A percentile compares a stretch with the other conserved stretches of the same genome.
phyloP scores from a whole-genome alignment of 2,329 filamentous ascomycete genomes.

The Ophiocordyceps camponoti-saundersi region DNA sequence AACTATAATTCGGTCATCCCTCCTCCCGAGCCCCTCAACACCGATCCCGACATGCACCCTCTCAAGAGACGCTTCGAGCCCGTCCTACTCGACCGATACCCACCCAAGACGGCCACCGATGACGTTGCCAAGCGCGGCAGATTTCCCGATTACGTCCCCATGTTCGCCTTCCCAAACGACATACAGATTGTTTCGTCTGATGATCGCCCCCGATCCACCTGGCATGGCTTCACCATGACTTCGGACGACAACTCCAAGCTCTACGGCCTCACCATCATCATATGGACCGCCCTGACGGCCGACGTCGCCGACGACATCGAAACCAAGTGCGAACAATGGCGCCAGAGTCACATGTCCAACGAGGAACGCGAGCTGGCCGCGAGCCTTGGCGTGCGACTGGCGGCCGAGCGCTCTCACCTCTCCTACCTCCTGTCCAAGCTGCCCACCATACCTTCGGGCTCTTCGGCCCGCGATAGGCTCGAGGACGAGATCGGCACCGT shows the following conservation, averaged over 20 bases:
- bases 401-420: constrained; percentile 72
- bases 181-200: constrained; percentile 94
- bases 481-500: constrained; percentile 92
- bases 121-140: constrained; percentile 64
- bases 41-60: constrained; percentile 87
- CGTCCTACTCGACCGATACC: constrained; percentile 88
- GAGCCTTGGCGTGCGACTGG: constrained; percentile 76
- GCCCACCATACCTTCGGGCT: constrained; percentile 65
- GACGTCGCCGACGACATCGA: constrained; percentile 74
- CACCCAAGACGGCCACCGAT: constrained; percentile 64
- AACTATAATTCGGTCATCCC: constrained; percentile 99
- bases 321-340: constrained; percentile 68
- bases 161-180: constrained; percentile 98
- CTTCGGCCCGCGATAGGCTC: constrained; percentile 61
- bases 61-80: constrained; percentile 88
- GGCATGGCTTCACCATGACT: constrained; percentile 99
- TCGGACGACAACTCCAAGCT: constrained; percentile 80
- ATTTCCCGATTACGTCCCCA: constrained; percentile 95
- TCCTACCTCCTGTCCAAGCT: constrained; percentile 76
- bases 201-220: constrained; percentile 84
- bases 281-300: constrained; percentile 78
- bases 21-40: constrained; percentile 74
- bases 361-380: constrained; percentile 84
- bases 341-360: constrained; percentile 72
- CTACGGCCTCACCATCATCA: constrained; percentile 77